Evolutionary conservation across 805 yeast genomes (phyloP).

Genomic region (Starmerella bombi): DNA sequence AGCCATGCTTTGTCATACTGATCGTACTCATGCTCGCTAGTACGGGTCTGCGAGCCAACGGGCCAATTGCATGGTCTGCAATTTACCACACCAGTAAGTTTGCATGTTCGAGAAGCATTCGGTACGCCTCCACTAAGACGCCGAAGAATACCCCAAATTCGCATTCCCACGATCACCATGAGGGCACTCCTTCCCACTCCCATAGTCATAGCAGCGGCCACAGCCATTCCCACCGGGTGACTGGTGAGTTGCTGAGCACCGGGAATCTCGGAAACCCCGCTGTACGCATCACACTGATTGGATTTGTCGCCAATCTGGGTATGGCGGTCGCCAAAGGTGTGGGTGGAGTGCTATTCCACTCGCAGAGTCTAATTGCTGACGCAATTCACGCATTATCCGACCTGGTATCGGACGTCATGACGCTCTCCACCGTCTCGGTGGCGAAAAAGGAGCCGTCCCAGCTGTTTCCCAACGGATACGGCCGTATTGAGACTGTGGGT

Average conservation of each 20-base stretch:
- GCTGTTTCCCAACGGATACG: constrained; percentile 74
- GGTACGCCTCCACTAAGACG: neutral
- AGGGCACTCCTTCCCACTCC: neutral
- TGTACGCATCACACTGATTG: constrained; percentile 85
- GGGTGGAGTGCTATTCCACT: constrained; percentile 87
- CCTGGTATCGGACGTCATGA: constrained; percentile 75
- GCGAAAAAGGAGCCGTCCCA: constrained; percentile 47
- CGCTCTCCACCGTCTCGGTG: constrained; percentile 75
- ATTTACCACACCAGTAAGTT: neutral
- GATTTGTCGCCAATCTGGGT: constrained; percentile 66
- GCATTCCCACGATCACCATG: neutral
- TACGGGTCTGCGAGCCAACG: neutral
- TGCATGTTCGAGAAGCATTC: too few species aligned
- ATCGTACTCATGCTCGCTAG: neutral
- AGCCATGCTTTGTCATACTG: too few species aligned
- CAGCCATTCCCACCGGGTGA: constrained; percentile 14
- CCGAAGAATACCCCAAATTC: neutral
- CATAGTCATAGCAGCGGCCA: constrained; percentile 12
- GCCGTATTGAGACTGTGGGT: constrained; percentile 86
- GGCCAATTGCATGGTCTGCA: neutral
- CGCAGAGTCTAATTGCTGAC: constrained; percentile 89
- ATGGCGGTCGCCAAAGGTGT: constrained; percentile 77
- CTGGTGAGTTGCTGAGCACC: constrained; percentile 22
- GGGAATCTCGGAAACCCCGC: constrained; percentile 57
- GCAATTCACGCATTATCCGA: constrained; percentile 89